A percentile compares a stretch with the other conserved stretches of the same genome.
Conservation (phyloP, 345 rosid species). For the Salix udensis region DNA sequence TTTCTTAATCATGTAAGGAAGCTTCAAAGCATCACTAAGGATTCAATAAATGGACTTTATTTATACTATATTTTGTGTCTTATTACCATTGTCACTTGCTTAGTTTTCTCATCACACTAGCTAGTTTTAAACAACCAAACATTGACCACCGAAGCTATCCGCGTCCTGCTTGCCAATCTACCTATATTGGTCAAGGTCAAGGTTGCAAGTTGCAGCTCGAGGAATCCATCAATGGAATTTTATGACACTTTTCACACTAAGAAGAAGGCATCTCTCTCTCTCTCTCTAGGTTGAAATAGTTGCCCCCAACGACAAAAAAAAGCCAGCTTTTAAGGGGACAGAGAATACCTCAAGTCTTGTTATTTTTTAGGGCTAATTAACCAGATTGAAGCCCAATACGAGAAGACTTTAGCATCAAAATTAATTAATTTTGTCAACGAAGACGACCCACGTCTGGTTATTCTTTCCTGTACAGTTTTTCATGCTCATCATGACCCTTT, state of each 20-base stretch:
- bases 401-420: conserved; percentile 17
- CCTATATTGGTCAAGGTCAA: not conserved
- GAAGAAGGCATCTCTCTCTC: conserved; percentile 12
- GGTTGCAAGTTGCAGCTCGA: not conserved
- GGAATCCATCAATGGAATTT: conserved; percentile 17
- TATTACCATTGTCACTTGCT: too few relatives aligned
- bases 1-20: not conserved
- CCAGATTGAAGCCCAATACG: conserved; percentile 3
- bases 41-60: too few relatives aligned
- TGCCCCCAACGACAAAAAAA: conserved; percentile 43
- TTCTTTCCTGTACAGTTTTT: not conserved
- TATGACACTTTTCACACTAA: not conserved
- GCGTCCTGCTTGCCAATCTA: too few relatives aligned
- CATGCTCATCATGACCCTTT: conserved; percentile 3
- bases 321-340: conserved; percentile 40
- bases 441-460: conserved; percentile 36
- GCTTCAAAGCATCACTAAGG: too few relatives aligned
- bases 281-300: conserved; percentile 15
- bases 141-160: not conserved
- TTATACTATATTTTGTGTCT: too few relatives aligned
- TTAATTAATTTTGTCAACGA: conserved; percentile 27
- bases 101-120: not conserved
- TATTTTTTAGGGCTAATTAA: conserved; percentile 3
- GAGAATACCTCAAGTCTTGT: conserved; percentile 25
- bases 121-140: not conserved